Percentiles rank a stretch among this genome's conserved stretches.
These are phyloP conservation scores for Neofusicoccum laricinum DNA, from an alignment of 2,329 filamentous ascomycete species.

Conservation along the genomic window DNA sequence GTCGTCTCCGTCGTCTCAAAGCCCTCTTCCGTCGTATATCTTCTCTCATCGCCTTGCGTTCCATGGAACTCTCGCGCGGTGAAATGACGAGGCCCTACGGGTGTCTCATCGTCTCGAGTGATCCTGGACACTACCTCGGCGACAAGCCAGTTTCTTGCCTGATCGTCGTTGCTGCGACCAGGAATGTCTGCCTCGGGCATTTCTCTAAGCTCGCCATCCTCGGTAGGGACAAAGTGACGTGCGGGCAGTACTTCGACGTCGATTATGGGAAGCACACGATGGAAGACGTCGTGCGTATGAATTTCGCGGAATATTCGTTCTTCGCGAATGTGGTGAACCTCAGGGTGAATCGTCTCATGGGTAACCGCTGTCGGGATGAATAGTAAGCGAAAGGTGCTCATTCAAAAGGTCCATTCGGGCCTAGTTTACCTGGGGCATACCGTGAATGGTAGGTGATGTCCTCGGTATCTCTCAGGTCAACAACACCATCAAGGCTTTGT, in stretches of 20 bases:
- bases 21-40: slow-evolving; percentile 40
- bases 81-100: slow-evolving; percentile 25
- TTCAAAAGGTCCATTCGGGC: not conserved
- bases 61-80: slow-evolving; percentile 36
- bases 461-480: slow-evolving; percentile 37
- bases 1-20: slow-evolving; percentile 42
- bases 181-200: slow-evolving; percentile 45
- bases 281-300: slow-evolving; percentile 53
- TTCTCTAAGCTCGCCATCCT: slow-evolving; percentile 38
- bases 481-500: slow-evolving; percentile 25
- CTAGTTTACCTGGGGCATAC: slow-evolving; percentile 38
- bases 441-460: slow-evolving; percentile 36
- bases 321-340: slow-evolving; percentile 46
- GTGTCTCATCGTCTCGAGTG: not conserved
- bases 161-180: slow-evolving; percentile 18
- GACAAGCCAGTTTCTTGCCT: slow-evolving; percentile 27
- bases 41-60: slow-evolving; percentile 39
- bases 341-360: slow-evolving; percentile 47
- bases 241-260: slow-evolving; percentile 54
- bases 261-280: slow-evolving; percentile 52
- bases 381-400: slow-evolving; percentile 26
- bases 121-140: slow-evolving; percentile 23
- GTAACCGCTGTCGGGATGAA: slow-evolving; percentile 43
- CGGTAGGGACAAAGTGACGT: slow-evolving; percentile 48
- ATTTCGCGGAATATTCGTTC: slow-evolving; percentile 52